These are phyloP conservation scores for Limnanthes douglasii DNA, from an alignment of 345 rosid genomes.

Conservation along the genomic window DNA sequence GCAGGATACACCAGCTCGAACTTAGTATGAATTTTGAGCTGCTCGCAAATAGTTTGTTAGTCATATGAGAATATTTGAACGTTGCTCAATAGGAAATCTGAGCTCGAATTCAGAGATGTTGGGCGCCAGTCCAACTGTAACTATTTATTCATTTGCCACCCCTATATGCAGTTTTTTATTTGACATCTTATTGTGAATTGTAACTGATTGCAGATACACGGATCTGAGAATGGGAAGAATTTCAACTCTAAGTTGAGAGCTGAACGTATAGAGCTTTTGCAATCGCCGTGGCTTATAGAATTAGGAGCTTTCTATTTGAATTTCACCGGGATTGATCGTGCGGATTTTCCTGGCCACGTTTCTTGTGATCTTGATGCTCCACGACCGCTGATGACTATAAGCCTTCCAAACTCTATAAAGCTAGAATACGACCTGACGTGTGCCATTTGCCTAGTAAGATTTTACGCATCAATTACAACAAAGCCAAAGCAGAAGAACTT, in stretches of 20 bases:
- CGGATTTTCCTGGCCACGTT: conserved; percentile 30
- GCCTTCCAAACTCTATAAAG: conserved; percentile 39
- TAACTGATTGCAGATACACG: conserved; percentile 59
- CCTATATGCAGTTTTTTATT: too few species aligned
- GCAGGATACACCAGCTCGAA: too few species aligned
- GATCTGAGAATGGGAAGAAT: conserved; percentile 65
- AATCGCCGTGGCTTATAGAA: conserved; percentile 92
- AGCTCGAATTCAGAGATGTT: too few species aligned
- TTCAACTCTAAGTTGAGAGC: conserved; percentile 76
- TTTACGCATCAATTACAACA: neutral
- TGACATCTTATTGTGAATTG: too few species aligned
- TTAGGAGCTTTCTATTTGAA: conserved; percentile 82
- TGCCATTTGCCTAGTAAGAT: conserved; percentile 70
- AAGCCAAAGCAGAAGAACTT: neutral
- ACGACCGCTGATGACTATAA: conserved; percentile 41
- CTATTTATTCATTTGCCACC: too few species aligned
- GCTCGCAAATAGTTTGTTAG: too few species aligned
- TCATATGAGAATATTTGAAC: too few species aligned
- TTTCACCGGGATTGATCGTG: conserved; percentile 30
- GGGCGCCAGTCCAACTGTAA: too few species aligned
- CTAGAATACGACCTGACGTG: conserved; percentile 74
- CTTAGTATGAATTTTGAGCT: too few species aligned
- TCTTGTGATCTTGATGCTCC: conserved; percentile 36
- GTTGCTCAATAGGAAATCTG: too few species aligned
- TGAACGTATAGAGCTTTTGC: conserved; percentile 76